phyloP scores from a whole-genome alignment of 805 yeast genomes.

The Kazachstania viticola region DNA sequence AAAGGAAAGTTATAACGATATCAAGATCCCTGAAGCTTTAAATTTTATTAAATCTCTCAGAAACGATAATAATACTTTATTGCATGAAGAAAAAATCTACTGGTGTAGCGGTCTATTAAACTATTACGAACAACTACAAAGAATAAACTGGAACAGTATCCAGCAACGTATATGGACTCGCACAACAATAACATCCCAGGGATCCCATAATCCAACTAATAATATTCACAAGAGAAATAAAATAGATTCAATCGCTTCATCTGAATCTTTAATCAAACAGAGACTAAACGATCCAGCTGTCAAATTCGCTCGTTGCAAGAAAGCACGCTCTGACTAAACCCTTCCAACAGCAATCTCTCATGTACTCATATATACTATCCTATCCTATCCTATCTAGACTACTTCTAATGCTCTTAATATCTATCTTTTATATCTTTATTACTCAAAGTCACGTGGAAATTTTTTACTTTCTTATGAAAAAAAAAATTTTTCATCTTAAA shows the following conservation, averaged over 20 bases:
- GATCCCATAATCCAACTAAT: background rate
- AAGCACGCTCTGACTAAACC: slow-evolving; percentile 9
- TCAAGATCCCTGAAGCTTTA: slow-evolving; percentile 19
- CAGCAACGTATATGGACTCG: slow-evolving; percentile 7
- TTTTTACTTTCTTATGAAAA: too few relatives aligned
- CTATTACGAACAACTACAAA: slow-evolving; percentile 15
- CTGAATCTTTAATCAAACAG: background rate
- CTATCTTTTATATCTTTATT: too few relatives aligned
- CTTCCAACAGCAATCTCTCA: too few relatives aligned
- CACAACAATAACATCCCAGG: background rate
- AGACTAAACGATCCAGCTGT: slow-evolving; percentile 1
- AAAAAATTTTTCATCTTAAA: too few relatives aligned
- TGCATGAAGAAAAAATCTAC: slow-evolving; percentile 12
- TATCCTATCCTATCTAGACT: too few relatives aligned
- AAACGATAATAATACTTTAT: slow-evolving; percentile 4
- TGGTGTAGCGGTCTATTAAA: slow-evolving; percentile 17
- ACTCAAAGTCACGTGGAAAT: too few relatives aligned
- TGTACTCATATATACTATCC: too few relatives aligned
- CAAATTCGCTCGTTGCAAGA: slow-evolving; percentile 4
- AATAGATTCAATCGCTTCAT: background rate
- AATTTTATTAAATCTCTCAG: slow-evolving; percentile 19
- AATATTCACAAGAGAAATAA: background rate
- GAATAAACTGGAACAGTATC: slow-evolving; percentile 3
- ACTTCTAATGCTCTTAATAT: too few relatives aligned
- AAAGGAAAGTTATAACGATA: slow-evolving; percentile 14